Evolutionary conservation across 164 flowering plant genomes (phyloP), one percentile per base, ranked within the genome.

Genomic region (Chimonanthus salicifolius): DNA sequence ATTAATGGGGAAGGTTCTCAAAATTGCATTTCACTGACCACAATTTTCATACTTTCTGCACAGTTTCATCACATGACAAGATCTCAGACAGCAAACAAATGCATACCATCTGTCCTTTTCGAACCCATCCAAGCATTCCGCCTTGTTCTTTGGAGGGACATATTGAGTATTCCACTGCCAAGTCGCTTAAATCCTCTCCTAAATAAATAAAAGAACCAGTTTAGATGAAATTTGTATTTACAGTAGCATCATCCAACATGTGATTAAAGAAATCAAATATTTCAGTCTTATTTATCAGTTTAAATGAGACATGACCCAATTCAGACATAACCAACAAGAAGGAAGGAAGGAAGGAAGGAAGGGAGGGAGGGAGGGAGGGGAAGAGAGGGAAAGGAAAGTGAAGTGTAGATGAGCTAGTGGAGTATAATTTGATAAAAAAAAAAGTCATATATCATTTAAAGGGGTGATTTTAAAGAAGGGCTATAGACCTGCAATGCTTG

Each of bases 81-180:
- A 44, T 20, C 21, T 13, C 33, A 68, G 54, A 47, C 9, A 68
- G 21, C 54, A 47, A 54, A 49, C 47, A 2, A 21, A 49, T 16
- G 54, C 88, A 50, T 90, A 94, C 98, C 97, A 94, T 88, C 81
- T 92, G 97, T 68, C 97, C 98, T 83, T 83, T 91, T 72, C 82
- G 87, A 76, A 92, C 92, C 99, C 97, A 92, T 3, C 97, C 98
- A 74, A 94, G 94, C 91, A 92, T 90, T 63, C 97, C 99, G 4
- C 97, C 97, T 65, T 88, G 84, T 72, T 84, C 85, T 83, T 92
- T 94, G 71, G 97, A 90, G 15, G 97, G 97, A 73, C 99, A 92
- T 9, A 87, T 79, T 46, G 97, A 94, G 83, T 89, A 81, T 71
- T 92, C 90, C 48, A 82, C 86, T 62, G 97, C 97, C 83, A 94